Conservation (phyloP, 2,329 filamentous ascomycete genomes). For the Remersonia thermophila region DNA sequence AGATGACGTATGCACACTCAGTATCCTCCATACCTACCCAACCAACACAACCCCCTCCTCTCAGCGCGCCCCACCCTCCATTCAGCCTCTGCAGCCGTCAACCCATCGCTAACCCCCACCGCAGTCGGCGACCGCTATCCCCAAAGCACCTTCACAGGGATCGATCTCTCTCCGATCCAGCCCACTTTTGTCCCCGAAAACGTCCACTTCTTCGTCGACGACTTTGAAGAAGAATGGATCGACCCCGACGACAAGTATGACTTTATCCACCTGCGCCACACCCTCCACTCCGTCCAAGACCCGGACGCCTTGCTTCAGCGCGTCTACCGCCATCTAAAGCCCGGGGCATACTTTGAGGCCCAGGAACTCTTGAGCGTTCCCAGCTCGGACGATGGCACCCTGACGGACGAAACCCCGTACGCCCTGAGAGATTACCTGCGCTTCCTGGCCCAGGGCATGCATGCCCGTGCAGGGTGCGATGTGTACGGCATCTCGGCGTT, state of each 20-base stretch:
- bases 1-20: too few relatives aligned
- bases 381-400: constrained; percentile 33
- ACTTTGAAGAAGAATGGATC: constrained; percentile 40
- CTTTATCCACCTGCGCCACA: constrained; percentile 37
- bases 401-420: constrained; percentile 27
- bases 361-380: constrained; percentile 33
- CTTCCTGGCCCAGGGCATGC: constrained; percentile 27
- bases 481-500: constrained; percentile 28
- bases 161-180: constrained; percentile 41
- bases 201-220: constrained; percentile 39
- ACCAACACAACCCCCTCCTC: too few relatives aligned
- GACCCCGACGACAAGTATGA: constrained; percentile 34
- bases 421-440: constrained; percentile 34
- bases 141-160: constrained; percentile 31
- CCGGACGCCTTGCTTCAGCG: constrained; percentile 25
- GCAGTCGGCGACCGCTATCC: constrained; percentile 37
- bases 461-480: constrained; percentile 31
- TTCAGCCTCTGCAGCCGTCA: background rate
- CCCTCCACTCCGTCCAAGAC: constrained; percentile 33
- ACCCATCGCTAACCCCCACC: background rate
- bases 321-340: constrained; percentile 32
- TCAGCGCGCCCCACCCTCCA: too few relatives aligned
- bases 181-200: constrained; percentile 39
- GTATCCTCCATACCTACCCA: too few relatives aligned
- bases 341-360: constrained; percentile 38